Evolutionary conservation across 345 rosid species (phyloP), one percentile per base, ranked within the genome.

Genomic region (Hevea brasiliensis): DNA sequence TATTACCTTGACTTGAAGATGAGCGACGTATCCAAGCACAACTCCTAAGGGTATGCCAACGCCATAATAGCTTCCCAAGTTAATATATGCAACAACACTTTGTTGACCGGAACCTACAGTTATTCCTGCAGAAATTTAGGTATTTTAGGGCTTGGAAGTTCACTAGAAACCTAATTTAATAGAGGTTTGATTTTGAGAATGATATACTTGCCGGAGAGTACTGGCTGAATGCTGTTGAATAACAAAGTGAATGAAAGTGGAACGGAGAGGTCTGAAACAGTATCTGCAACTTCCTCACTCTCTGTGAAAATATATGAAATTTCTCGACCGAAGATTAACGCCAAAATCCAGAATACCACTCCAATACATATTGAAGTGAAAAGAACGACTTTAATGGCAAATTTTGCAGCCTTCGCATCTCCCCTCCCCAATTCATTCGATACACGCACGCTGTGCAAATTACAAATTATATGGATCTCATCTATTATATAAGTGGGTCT

Each of bases 341-440:
- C 86, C 64, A 87, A 29, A 21, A 76, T 20, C 1, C 63, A 84
- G 12, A 80, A 85, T 50, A 81, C 26, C 13, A 88, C 76, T 47
- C 93, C 93, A 13, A 87, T 23, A 14, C 50, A 24, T 0, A 73
- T 45, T 7, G 89, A 85, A 57, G 82, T 81, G 4, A 23, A 9
- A 18, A 88, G 50, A 3, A 75, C 78, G 20, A 85, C 85, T 78
- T 87, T 85, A 29, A 87, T 85, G 0, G 97, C 72, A 77, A 89
- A 84, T 42, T 67, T 85, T n/a, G 85, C 82, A 0, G 90, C 88
- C 2, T 79, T 65, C 0, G 85, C 87, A 67, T 88, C 77, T 66
- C 92, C 91, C 65, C 78, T 73, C 24, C 97, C 94, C 18, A 91
- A 65, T 72, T 91, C 94, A 72, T 91, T 91, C 4, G 91, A 81